A percentile compares a stretch with the other conserved stretches of the same genome.
Conservation (phyloP, 2,329 filamentous ascomycete genomes). For the Teratosphaeria viscida region DNA sequence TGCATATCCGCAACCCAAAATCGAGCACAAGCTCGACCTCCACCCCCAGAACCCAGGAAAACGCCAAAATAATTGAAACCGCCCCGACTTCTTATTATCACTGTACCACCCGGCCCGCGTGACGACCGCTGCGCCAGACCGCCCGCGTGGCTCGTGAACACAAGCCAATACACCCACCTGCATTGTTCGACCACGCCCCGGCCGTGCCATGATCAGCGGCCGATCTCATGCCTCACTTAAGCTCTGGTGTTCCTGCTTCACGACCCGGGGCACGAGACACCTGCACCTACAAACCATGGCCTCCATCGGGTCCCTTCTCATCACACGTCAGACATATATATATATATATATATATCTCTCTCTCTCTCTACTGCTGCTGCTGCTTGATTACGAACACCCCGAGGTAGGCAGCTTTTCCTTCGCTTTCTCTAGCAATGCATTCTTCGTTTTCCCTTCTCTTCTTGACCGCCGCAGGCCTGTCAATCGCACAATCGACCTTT, state of each 20-base stretch:
- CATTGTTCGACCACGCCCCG: background rate
- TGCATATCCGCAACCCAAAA: background rate
- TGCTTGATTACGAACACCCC: background rate
- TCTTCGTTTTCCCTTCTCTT: background rate
- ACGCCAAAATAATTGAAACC: background rate
- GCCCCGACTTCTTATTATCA: background rate
- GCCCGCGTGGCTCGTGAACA: background rate
- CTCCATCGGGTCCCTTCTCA: background rate
- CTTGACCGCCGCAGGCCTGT: background rate
- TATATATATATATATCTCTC: background rate
- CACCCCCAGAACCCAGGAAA: background rate
- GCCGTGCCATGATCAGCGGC: background rate
- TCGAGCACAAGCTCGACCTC: background rate
- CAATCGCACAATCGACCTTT: constrained; percentile 42
- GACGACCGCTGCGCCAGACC: background rate
- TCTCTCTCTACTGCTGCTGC: background rate
- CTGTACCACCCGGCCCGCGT: background rate
- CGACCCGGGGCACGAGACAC: background rate
- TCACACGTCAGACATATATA: background rate
- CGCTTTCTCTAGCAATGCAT: background rate
- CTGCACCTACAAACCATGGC: background rate
- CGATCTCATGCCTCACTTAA: background rate
- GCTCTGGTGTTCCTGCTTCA: background rate
- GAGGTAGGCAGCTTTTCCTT: background rate
- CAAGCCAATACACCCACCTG: background rate